phyloP scores from a whole-genome alignment of 768 basidiomycete genomes.

The Lentinula edodes region DNA sequence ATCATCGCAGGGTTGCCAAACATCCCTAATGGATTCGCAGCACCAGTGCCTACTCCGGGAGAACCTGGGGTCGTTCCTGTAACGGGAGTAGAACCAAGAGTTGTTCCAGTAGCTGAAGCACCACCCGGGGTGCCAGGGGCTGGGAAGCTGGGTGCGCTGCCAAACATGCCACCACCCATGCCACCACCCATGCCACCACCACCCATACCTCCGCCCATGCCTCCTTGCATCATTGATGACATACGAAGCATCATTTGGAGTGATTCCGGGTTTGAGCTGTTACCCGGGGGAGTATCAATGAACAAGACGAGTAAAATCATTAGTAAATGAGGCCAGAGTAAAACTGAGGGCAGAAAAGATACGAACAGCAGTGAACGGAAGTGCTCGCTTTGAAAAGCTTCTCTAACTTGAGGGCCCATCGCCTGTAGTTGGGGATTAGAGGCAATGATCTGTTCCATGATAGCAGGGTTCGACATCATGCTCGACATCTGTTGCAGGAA shows the following conservation, averaged over 20 bases:
- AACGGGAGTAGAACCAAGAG: conserved; percentile 5
- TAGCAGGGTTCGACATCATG: conserved; percentile 83
- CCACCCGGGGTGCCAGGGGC: conserved; percentile 53
- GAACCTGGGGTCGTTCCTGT: conserved; percentile 11
- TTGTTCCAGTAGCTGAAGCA: conserved; percentile 39
- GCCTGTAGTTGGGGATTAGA: conserved; percentile 70
- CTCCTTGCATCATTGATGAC: conserved; percentile 48
- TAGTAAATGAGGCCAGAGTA: neutral
- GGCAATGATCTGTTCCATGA: conserved; percentile 82
- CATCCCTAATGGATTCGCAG: conserved; percentile 27
- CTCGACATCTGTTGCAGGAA: conserved; percentile 85
- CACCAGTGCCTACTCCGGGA: conserved; percentile 14
- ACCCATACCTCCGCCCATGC: conserved; percentile 21
- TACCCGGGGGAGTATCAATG: neutral
- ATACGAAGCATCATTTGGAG: conserved; percentile 75
- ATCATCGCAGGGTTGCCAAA: conserved; percentile 32
- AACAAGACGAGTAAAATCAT: neutral
- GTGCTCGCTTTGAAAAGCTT: conserved; percentile 69
- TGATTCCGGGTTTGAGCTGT: conserved; percentile 69
- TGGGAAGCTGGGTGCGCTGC: conserved; percentile 33
- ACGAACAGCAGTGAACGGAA: conserved; percentile 75
- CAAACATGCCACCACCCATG: conserved; percentile 19
- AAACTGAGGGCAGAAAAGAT: neutral
- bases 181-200: conserved; percentile 15
- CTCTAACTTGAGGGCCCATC: conserved; percentile 78